Base-by-base conservation (phyloP, 805 yeast genomes). In the Wickerhamiella hasegawae region DNA sequence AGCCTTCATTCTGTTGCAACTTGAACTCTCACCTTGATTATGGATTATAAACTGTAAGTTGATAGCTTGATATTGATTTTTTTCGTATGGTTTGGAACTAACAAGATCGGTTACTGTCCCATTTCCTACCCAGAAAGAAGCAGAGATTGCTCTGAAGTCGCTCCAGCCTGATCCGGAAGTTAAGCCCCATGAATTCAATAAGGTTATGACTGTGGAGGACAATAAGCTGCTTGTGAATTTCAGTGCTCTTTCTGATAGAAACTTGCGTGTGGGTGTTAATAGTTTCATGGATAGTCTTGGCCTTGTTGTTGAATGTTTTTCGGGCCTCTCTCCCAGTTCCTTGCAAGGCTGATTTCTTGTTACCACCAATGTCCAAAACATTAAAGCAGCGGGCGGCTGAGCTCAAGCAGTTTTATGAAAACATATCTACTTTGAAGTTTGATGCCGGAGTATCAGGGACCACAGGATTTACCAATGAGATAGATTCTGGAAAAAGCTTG, bases 201-300 rank as follows among this genome's bases (percentile, higher is more conserved):
- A 73, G 4, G 45, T 44, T 1, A 73, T 72, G 41, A 31, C 49
- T 4, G 49, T 57, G 0, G 49, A 58, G 3, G 66, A 52, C 2
- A 47, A 44, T 15, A 41, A 40, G 16, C 40, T 56, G 4, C 20
- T 38, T 17, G 47, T 32, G 14, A 18, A 36, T 9, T 47, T 49
- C 38, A 39, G 38, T 27, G 53, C 44, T 18, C 28, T 39, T 1
- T 46, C 80, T 34, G 92, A 79, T 44, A 60, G 94, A 30, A 74
- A 74, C 5, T 66, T 84, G 34, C 62, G 96, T 41, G 93, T 83
- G 4, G 92, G 92, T 6, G 81, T 79, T 15, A 82, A 83, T 54
- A 77, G 76, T 43, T 68, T 79, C 14, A 61, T 85, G 37, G 94
- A 83, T 49, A 76, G 75, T 42, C 53, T 82, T 37, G 76, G 76